Evolutionary conservation across 306 rosid genomes (phyloP).

Genomic region (Elaeagnus macrophylla): DNA sequence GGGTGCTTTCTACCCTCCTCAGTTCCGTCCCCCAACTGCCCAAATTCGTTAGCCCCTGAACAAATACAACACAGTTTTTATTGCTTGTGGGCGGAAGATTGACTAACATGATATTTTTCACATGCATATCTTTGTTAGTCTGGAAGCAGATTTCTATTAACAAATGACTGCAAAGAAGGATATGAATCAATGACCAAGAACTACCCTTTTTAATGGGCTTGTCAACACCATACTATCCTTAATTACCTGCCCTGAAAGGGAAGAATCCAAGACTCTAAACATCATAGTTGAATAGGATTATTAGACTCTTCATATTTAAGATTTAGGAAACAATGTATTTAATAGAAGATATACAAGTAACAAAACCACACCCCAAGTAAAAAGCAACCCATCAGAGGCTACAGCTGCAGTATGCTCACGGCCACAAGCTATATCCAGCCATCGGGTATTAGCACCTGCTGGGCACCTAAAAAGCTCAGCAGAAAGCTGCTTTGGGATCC

Average conservation of each 20-base stretch:
- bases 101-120: background rate
- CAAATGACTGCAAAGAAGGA: background rate
- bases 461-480: slow-evolving; percentile 77
- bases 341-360: background rate
- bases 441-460: slow-evolving; percentile 54
- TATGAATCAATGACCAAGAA: too few relatives aligned
- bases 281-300: too few relatives aligned
- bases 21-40: slow-evolving; percentile 95
- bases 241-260: too few relatives aligned
- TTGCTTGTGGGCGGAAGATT: background rate
- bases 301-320: background rate
- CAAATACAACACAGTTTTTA: background rate
- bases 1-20: slow-evolving; percentile 73
- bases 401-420: slow-evolving; percentile 93
- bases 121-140: background rate
- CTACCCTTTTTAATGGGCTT: too few relatives aligned
- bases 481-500: slow-evolving; percentile 76
- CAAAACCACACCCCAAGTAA: slow-evolving; percentile 65
- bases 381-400: slow-evolving; percentile 79
- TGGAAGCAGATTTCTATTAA: background rate
- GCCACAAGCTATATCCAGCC: slow-evolving; percentile 90
- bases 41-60: slow-evolving; percentile 77
- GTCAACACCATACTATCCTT: too few relatives aligned
- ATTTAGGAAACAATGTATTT: background rate
- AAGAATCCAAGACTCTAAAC: too few relatives aligned